A percentile compares a stretch with the other conserved stretches of the same genome.
Evolutionary conservation across 1,139 yeast genomes (phyloP).

Genomic region (Blastobotrys malaysiensis): DNA sequence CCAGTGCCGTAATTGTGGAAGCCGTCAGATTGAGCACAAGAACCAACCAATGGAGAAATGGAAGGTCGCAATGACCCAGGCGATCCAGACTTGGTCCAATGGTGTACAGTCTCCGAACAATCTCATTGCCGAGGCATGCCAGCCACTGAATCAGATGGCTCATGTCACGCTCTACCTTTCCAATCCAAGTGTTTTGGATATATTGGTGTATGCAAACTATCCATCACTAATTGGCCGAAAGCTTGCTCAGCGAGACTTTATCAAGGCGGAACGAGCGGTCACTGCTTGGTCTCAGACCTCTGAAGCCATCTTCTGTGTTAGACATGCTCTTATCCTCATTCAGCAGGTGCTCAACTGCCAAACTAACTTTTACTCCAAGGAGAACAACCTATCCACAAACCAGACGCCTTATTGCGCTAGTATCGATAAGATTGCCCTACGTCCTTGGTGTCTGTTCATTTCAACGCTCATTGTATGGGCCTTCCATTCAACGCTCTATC

Average conservation of each 20-base stretch:
- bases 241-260: conserved; percentile 19
- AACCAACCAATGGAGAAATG: conserved; percentile 15
- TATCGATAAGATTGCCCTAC: conserved; percentile 18
- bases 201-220: conserved; percentile 14
- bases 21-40: conserved; percentile 1
- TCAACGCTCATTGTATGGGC: conserved; percentile 18
- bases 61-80: conserved; percentile 18
- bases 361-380: conserved; percentile 7
- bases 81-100: conserved; percentile 25
- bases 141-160: conserved; percentile 22
- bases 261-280: conserved; percentile 20
- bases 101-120: conserved; percentile 10
- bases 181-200: conserved; percentile 19
- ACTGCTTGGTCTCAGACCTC: conserved; percentile 19
- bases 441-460: conserved; percentile 21
- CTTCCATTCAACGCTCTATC: conserved; percentile 11
- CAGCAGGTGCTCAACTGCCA: conserved; percentile 17
- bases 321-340: conserved; percentile 17
- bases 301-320: conserved; percentile 14
- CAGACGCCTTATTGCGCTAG: conserved; percentile 12
- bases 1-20: conserved; percentile 12
- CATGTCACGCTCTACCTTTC: conserved; percentile 23
- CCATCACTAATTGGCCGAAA: conserved; percentile 19
- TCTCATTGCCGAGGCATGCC: conserved; percentile 19
- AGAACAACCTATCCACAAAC: not conserved